Base-by-base conservation (phyloP, 2,329 filamentous ascomycete genomes). In the Colletotrichum melonis region DNA sequence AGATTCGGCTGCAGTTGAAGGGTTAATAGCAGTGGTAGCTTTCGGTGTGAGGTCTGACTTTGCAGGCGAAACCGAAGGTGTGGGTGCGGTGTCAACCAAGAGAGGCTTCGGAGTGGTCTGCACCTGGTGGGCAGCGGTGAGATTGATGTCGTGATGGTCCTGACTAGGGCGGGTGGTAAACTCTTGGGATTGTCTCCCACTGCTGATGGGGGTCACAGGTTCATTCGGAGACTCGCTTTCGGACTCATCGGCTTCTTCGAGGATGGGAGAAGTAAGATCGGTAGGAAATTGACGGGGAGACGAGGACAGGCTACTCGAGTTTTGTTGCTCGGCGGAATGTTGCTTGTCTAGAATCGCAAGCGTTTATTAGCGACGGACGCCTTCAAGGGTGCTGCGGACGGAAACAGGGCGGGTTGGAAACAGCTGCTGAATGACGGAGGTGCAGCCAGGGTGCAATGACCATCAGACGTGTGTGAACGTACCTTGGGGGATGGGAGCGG, bases 201-300 rank as follows among this genome's bases (percentile, higher is more conserved):
- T 84, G 77, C 90, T 91, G 73, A 90, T 87, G 60, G 90, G 91
- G 26, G 90, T 92, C 71, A 90, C 84, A 57, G 90, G 90, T 76
- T 92, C 90, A 82, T 88, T 88, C 68, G 85, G 83, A 28, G 86
- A 87, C 77, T 92, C 90, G 80, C 87, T 91, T 75, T 88, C 87
- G 9, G 89, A 90, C 79, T 92, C 90, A 81, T 89, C 89, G 79
- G 86, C 86, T 78, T 87, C 86, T 81, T 91, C 89, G 64, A 86
- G 84, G 74, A 91, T 90, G 67, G 88, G 85, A 74, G 83, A 85
- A 75, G 84, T 82, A 11, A 89, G 81, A 65, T 90, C 88, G 76
- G 86, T 84, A 65, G 87, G 83, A 75, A 84, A 86, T 57, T 87
- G 86, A 67, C 84, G 85, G 16, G 86, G 85, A 26, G 86, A 86